phyloP scores from a whole-genome alignment of 371 early-diverging fungal genomes.

The Mortierella sp. region DNA sequence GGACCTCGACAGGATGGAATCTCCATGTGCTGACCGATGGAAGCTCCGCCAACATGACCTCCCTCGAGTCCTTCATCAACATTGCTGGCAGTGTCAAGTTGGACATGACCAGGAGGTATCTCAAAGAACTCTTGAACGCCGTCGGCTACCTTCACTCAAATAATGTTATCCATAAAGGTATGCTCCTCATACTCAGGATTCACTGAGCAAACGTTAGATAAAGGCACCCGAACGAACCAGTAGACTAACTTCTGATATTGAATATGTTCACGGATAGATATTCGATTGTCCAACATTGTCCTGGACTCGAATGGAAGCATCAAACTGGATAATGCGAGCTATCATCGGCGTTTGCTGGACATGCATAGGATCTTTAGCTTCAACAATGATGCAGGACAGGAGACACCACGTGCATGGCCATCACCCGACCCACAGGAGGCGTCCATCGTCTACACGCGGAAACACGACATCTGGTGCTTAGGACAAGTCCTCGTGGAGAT shows the following conservation, averaged over 20 bases:
- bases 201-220: background rate
- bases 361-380: slow-evolving; percentile 60
- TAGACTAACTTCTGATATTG: background rate
- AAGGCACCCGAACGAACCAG: background rate
- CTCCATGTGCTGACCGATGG: slow-evolving; percentile 70
- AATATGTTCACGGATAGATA: slow-evolving; percentile 27
- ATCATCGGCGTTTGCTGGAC: slow-evolving; percentile 62
- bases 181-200: background rate
- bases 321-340: slow-evolving; percentile 61
- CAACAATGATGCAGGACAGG: slow-evolving; percentile 32
- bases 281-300: slow-evolving; percentile 62
- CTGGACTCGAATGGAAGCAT: slow-evolving; percentile 59
- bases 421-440: slow-evolving; percentile 51
- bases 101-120: slow-evolving; percentile 67
- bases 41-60: slow-evolving; percentile 64
- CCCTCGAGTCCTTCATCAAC: slow-evolving; percentile 62
- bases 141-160: slow-evolving; percentile 70
- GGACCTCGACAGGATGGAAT: slow-evolving; percentile 64
- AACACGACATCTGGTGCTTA: slow-evolving; percentile 85
- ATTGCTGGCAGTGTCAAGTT: slow-evolving; percentile 57
- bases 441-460: slow-evolving; percentile 60
- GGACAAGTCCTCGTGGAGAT: slow-evolving; percentile 82
- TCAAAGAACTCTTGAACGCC: slow-evolving; percentile 72
- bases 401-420: slow-evolving; percentile 54
- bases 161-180: slow-evolving; percentile 75